These are phyloP conservation scores for Ogataea kodamae DNA, from an alignment of 805 yeast genomes.

Conservation along the genomic window DNA sequence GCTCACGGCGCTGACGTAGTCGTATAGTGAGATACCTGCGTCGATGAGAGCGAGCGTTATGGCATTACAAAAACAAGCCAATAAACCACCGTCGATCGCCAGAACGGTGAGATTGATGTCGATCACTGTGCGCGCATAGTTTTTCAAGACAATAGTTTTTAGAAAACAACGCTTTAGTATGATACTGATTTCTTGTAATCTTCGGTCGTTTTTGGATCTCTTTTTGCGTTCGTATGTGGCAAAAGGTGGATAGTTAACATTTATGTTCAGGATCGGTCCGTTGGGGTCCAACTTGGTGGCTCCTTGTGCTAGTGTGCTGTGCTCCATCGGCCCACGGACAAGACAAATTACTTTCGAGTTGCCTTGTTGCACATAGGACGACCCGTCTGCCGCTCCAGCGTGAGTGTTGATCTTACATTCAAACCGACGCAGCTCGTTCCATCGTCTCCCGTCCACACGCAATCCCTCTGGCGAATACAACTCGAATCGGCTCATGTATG, in stretches of 20 bases:
- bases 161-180: constrained; percentile 67
- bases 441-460: constrained; percentile 88
- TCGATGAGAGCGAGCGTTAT: constrained; percentile 86
- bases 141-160: constrained; percentile 66
- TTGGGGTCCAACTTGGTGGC: constrained; percentile 52
- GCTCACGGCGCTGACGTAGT: constrained; percentile 75
- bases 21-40: constrained; percentile 93
- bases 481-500: constrained; percentile 52
- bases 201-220: constrained; percentile 59
- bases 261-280: constrained; percentile 61
- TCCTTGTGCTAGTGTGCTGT: constrained; percentile 39
- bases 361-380: constrained; percentile 89
- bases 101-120: constrained; percentile 71
- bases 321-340: constrained; percentile 85
- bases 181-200: constrained; percentile 64
- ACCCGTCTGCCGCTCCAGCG: constrained; percentile 85
- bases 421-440: constrained; percentile 87
- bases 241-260: constrained; percentile 74
- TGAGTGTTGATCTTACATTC: constrained; percentile 83
- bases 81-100: constrained; percentile 85
- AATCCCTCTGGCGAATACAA: constrained; percentile 94
- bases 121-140: constrained; percentile 84
- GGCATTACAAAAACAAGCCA: constrained; percentile 79
- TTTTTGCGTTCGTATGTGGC: constrained; percentile 74
- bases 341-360: constrained; percentile 82